These are phyloP conservation scores for Trichophyton verrucosum DNA, from an alignment of 2,329 filamentous ascomycete genomes.

Conservation along the genomic window DNA sequence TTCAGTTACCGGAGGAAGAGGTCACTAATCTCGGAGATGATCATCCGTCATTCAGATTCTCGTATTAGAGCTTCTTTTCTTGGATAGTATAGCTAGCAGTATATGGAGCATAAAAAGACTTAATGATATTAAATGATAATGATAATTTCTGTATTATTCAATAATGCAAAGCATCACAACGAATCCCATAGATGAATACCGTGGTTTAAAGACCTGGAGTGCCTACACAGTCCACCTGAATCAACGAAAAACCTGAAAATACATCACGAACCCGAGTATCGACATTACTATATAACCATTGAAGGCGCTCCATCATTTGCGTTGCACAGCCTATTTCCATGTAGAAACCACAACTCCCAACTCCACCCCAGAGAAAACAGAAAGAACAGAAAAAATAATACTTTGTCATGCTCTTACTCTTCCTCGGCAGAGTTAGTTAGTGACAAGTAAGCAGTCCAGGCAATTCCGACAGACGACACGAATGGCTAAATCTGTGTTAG, in stretches of 20 bases:
- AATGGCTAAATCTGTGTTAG: conserved; percentile 54
- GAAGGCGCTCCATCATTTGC: not conserved
- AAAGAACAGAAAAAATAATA: not conserved
- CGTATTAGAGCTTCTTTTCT: conserved; percentile 16
- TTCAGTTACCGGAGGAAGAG: conserved; percentile 25
- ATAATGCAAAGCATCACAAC: not conserved
- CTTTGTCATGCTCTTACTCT: conserved; percentile 20
- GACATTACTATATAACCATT: not conserved
- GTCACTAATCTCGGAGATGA: conserved; percentile 29
- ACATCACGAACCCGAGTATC: not conserved
- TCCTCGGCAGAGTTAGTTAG: conserved; percentile 74
- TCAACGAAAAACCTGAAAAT: not conserved
- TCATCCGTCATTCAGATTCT: conserved; percentile 29
- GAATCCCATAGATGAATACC: not conserved
- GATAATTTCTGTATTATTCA: too few species aligned
- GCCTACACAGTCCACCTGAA: not conserved
- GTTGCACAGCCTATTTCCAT: not conserved
- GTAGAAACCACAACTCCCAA: not conserved
- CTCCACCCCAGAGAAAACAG: not conserved
- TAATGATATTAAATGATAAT: not conserved
- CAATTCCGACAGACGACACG: conserved; percentile 82
- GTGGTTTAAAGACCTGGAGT: not conserved
- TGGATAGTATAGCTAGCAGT: not conserved
- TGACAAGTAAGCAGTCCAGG: conserved; percentile 88
- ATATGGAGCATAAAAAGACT: not conserved